These are phyloP conservation scores for Lycium ferocissimum DNA, from an alignment of 257 asterid species.

Conservation along the genomic window DNA sequence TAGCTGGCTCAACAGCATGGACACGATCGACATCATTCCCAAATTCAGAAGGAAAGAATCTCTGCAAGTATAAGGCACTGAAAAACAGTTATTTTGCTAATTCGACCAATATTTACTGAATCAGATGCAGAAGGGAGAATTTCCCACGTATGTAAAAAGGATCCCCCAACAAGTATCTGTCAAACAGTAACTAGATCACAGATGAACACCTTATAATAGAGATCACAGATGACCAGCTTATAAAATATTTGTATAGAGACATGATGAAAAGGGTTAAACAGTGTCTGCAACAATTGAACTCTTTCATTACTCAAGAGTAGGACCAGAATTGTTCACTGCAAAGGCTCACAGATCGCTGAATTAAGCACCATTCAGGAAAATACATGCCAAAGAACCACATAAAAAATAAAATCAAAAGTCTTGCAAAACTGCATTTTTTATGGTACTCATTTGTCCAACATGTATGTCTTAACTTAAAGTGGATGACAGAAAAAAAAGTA, in stretches of 20 bases:
- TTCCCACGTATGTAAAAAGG: background rate
- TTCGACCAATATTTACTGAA: background rate
- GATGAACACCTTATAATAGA: background rate
- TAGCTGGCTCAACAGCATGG: conserved; percentile 65
- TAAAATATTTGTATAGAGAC: background rate
- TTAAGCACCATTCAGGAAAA: background rate
- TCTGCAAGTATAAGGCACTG: conserved; percentile 41
- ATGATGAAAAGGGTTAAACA: background rate
- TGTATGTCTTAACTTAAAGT: background rate
- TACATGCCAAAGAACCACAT: too few species aligned
- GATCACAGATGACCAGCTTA: background rate
- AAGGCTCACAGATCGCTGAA: background rate
- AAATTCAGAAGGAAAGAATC: conserved; percentile 79
- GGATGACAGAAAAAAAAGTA: background rate
- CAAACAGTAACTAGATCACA: background rate
- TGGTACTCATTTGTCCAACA: background rate
- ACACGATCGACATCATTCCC: conserved; percentile 68
- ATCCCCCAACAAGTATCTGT: background rate
- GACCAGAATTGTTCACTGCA: background rate
- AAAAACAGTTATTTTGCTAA: background rate
- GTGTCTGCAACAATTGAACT: background rate
- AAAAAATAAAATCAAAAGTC: background rate
- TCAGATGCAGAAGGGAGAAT: background rate
- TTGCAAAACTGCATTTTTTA: background rate
- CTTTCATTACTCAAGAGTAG: background rate